Percentiles rank a stretch among this genome's conserved stretches.
phyloP scores from a whole-genome alignment of 192 early-diverging fungal genomes.

The Mortierella hygrophila region DNA sequence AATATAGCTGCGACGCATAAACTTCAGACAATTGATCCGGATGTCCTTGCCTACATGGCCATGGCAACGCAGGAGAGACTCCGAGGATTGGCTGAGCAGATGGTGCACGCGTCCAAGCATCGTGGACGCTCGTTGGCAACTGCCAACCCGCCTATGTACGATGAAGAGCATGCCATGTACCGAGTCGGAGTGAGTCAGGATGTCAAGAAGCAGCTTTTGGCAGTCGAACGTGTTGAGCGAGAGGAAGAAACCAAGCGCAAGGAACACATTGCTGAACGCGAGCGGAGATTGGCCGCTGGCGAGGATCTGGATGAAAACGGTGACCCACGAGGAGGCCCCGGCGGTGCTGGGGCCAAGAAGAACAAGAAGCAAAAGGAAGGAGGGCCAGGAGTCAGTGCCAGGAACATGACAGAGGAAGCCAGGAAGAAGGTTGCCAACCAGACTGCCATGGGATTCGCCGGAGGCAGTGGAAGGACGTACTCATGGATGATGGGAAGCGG shows the following conservation, averaged over 20 bases:
- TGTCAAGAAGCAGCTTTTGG: slow-evolving; percentile 75
- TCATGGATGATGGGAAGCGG: slow-evolving; percentile 53
- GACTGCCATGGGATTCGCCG: slow-evolving; percentile 46
- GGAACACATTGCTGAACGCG: slow-evolving; percentile 58
- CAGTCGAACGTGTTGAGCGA: slow-evolving; percentile 77
- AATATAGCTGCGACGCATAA: slow-evolving; percentile 47
- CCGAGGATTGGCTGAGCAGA: slow-evolving; percentile 72
- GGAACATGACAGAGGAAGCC: slow-evolving; percentile 32
- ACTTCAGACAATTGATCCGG: slow-evolving; percentile 65
- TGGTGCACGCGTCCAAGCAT: slow-evolving; percentile 79
- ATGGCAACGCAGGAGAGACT: slow-evolving; percentile 79
- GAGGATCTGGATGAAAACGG: slow-evolving; percentile 49
- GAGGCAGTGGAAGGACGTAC: slow-evolving; percentile 44
- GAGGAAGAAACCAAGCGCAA: slow-evolving; percentile 74
- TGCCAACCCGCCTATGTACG: slow-evolving; percentile 68
- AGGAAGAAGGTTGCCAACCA: slow-evolving; percentile 54
- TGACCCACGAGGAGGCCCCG: slow-evolving; percentile 23
- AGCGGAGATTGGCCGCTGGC: slow-evolving; percentile 47
- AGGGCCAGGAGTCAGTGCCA: slow-evolving; percentile 28
- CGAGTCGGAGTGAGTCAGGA: slow-evolving; percentile 76
- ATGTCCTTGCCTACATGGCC: slow-evolving; percentile 73
- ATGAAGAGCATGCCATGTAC: slow-evolving; percentile 72
- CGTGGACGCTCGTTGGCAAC: slow-evolving; percentile 72
- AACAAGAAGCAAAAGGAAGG: slow-evolving; percentile 27
- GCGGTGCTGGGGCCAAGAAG: slow-evolving; percentile 38